Evolutionary conservation across 176 grass and related monocot species (phyloP).

Genomic region (Carex myosuroides): DNA sequence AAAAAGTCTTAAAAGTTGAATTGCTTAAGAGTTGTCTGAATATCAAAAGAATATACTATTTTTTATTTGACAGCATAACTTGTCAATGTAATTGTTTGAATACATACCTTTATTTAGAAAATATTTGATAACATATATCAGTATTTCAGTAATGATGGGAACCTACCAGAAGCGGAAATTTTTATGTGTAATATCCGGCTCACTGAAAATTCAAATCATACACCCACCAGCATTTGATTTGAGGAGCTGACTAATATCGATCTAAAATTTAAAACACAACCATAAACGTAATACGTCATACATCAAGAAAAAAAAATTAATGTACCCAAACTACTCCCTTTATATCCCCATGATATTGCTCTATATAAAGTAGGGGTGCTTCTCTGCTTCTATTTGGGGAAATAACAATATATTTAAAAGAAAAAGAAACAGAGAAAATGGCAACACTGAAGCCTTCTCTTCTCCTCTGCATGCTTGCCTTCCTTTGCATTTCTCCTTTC

Average conservation of each 20-base stretch:
- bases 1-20: too few relatives aligned
- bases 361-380: not conserved
- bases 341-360: not conserved
- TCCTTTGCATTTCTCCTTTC: constrained; percentile 7
- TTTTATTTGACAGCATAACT: too few relatives aligned
- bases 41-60: too few relatives aligned
- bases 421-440: not conserved
- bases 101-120: too few relatives aligned
- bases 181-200: too few relatives aligned
- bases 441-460: constrained; percentile 16
- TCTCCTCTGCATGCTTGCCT: constrained; percentile 16
- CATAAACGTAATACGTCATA: not conserved
- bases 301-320: too few relatives aligned
- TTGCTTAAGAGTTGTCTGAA: too few relatives aligned
- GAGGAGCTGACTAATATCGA: not conserved
- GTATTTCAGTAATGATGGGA: too few relatives aligned
- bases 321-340: not conserved
- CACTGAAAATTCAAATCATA: too few relatives aligned
- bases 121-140: too few relatives aligned
- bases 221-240: not conserved
- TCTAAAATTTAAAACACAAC: not conserved
- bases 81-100: too few relatives aligned
- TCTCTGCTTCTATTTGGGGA: not conserved
- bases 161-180: too few relatives aligned
- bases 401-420: not conserved